Evolutionary conservation across 768 basidiomycete genomes (phyloP), one percentile per base, ranked within the genome.

Genomic region (Xerocomellus chrysenteron): DNA sequence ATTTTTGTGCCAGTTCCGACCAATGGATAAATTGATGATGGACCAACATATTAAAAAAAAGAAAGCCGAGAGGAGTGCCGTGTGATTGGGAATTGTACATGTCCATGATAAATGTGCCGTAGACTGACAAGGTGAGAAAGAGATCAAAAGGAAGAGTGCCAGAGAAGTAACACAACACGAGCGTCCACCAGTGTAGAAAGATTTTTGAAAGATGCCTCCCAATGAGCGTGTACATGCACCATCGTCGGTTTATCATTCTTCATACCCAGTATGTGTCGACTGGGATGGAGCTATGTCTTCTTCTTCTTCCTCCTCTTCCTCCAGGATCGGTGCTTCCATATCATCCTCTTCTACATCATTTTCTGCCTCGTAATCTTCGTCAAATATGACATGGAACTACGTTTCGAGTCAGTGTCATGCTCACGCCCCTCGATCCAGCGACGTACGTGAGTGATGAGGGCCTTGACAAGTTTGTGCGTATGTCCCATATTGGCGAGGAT

Each of bases 401-500:
- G 5, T 26, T 47, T 63, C 42, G 39, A 33, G 41, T 59, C 50
- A 60, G 54, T 33, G 16, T 49, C 44, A 19, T 36, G 11, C 28
- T 17, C n/a, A 17, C 2, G 21, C n/a, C 37, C 42, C 32, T 14
- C 42, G n/a, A n/a, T 26, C 6, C 28, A 45, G 21, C 63, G 2
- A 73, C 88, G 59, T 64, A 90, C 90, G 65, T 91, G 88, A 21
- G 84, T 85, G 54, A 92, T 88, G 48, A 91, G 78, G 4, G 83
- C 78, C 70, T 90, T 86, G 60, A 86, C 85, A n/a, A 91, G 78
- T 59, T 85, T 84, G 64, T 90, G 86, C 17, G 87, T 83, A 62
- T 84, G 75, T 16, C 84, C 84, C 90, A 93, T 92, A 63, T 92
- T 91, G 53, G 86, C 81, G 57, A 92, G 77, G 63, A 91, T 87